Conservation (phyloP, 164 flowering plant species). For the Litsea cubeba region DNA sequence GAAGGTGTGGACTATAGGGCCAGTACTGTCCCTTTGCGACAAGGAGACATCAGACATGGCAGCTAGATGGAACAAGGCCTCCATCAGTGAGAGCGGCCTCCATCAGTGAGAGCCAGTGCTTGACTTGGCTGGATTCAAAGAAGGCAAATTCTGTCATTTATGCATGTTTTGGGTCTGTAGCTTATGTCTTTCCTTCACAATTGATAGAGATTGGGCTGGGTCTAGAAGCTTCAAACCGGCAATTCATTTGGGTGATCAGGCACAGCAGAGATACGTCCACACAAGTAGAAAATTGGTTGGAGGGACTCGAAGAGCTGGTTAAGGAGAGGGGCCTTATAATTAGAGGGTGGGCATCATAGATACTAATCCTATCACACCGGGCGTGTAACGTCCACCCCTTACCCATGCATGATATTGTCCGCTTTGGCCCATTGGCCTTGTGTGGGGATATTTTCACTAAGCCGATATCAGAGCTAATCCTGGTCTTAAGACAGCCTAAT, state of each 20-base stretch:
- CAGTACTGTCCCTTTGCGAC: constrained; percentile 40
- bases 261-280: constrained; percentile 3
- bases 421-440: too few relatives aligned
- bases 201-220: constrained; percentile 46
- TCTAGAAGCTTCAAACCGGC: constrained; percentile 39
- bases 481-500: too few relatives aligned
- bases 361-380: constrained; percentile 46
- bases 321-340: constrained; percentile 46
- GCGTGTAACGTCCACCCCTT: too few relatives aligned
- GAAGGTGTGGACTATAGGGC: constrained; percentile 49
- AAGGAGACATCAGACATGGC: constrained; percentile 22
- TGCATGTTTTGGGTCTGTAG: constrained; percentile 45
- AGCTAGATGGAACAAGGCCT: constrained; percentile 30
- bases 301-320: constrained; percentile 39
- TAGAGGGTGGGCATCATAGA: constrained; percentile 68
- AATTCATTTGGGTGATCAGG: constrained; percentile 48
- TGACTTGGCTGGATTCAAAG: constrained; percentile 41
- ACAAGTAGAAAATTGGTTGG: constrained; percentile 42
- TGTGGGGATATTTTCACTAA: too few relatives aligned
- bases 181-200: constrained; percentile 21
- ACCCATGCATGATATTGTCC: too few relatives aligned
- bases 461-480: too few relatives aligned
- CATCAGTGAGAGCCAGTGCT: constrained; percentile 24
- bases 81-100: constrained; percentile 24
- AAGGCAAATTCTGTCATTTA: constrained; percentile 38